Evolutionary conservation across 176 grass and related monocot genomes (phyloP).

Genomic region (Thinopyrum elongatum): DNA sequence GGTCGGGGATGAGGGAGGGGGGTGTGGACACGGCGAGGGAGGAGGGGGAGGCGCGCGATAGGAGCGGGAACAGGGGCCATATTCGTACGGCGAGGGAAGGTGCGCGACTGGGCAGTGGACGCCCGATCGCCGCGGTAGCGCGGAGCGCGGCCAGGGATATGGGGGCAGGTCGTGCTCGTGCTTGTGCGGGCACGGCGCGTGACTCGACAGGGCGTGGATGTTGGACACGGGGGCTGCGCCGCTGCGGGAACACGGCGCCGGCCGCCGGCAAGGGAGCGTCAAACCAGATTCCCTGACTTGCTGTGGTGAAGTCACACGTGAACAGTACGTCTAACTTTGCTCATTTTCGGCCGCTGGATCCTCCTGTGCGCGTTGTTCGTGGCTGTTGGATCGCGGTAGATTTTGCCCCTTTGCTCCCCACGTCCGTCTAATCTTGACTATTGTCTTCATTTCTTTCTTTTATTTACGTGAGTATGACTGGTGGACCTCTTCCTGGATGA

Average conservation of each 20-base stretch:
- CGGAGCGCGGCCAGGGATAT: neutral
- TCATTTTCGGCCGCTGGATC: too few relatives aligned
- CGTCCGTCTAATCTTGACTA: too few relatives aligned
- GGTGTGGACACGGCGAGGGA: slow-evolving; percentile 19
- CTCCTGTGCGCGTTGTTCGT: too few relatives aligned
- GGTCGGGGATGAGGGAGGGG: neutral
- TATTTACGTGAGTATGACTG: too few relatives aligned
- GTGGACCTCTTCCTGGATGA: too few relatives aligned
- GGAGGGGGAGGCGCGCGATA: slow-evolving; percentile 1
- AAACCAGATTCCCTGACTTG: neutral
- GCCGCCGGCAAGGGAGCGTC: neutral
- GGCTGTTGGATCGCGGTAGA: too few relatives aligned
- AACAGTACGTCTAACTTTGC: too few relatives aligned
- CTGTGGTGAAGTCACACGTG: neutral
- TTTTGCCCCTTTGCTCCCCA: too few relatives aligned
- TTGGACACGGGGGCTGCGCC: neutral
- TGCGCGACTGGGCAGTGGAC: slow-evolving; percentile 19
- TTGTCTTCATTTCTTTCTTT: too few relatives aligned
- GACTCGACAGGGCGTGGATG: neutral
- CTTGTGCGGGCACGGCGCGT: neutral
- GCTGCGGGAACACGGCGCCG: neutral
- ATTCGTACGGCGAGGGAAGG: slow-evolving; percentile 32
- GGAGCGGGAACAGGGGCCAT: slow-evolving; percentile 23
- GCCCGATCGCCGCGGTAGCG: slow-evolving; percentile 35
- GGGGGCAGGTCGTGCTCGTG: neutral